Base-by-base conservation (phyloP, 371 early-diverging fungal species). In the Conidiobolus coronatus region DNA sequence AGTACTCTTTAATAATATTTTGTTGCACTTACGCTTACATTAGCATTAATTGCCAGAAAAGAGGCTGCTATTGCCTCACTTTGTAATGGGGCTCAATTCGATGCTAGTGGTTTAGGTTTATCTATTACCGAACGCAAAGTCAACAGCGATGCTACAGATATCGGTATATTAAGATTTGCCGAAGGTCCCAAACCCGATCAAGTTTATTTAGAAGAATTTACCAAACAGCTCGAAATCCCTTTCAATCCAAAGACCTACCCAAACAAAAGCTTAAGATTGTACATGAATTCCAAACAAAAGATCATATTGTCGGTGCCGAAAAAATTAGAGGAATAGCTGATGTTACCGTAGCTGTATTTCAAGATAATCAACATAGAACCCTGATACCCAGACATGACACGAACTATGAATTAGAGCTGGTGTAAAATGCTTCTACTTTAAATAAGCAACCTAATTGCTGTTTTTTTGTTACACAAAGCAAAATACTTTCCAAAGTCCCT, bases 141-240 rank as follows among this genome's bases (percentile, higher is more conserved):
- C 22, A 55, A 61, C 45, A 80, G 83, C 38, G 81, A 84, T 57
- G 68, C 79, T 24, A 84, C 83, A 17, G 84, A 86, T 59, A 63
- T 67, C 48, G 83, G 79, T 13, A 58, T 86, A 5, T 62, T 81
- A 14, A 62, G 70, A 2, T 79, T 75, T 53, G 68, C 68, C 17
- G 60, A 60, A 35, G 43, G 47, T 21, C 38, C 63, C 43, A 53
- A 29, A 9, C 29, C 29, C 5, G 9, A 29, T 9, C 29, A 29
- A 9, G 9, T 5, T 29, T 9, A 29, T 3, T 29, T 29, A 9
- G 29, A 29, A 29, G 29, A 29, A 29, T 29, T 29, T 9, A 29
- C 86, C 45, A 90, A 87, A 59, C 81, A 87, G 49, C 79, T 86
- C 59, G 93, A 93, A 56, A 78, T 94, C n/a, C 95, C 95, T 12